A percentile compares a stretch with the other conserved stretches of the same genome.
These are phyloP conservation scores for Prototheca stagnorum DNA, from an alignment of 163 green algal species.

Conservation along the genomic window DNA sequence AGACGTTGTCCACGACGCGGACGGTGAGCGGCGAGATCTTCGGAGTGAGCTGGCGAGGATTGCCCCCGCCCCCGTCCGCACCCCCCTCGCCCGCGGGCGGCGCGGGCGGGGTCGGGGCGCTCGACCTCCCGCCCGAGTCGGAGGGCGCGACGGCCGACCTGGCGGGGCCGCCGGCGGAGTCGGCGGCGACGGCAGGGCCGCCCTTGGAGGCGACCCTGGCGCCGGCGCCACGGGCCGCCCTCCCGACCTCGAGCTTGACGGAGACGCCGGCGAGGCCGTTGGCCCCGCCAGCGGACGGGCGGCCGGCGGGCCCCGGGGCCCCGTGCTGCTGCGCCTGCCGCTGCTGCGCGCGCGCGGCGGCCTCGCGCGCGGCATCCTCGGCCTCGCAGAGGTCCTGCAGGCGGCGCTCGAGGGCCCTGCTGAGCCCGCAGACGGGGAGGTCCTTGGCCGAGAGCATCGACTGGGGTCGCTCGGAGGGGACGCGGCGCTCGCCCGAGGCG, in stretches of 20 bases:
- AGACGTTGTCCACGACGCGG: constrained; percentile 80
- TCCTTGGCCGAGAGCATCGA: not conserved
- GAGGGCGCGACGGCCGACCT: too few species aligned
- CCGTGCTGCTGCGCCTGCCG: too few species aligned
- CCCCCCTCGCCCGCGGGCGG: constrained; percentile 6
- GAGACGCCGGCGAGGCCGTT: too few species aligned
- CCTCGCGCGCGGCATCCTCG: constrained; percentile 30
- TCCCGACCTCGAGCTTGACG: too few species aligned
- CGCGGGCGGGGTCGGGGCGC: constrained; percentile 7
- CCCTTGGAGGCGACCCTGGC: too few species aligned
- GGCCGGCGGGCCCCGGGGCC: too few species aligned
- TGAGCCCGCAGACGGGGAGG: constrained; percentile 55
- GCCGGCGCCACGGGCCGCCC: too few species aligned
- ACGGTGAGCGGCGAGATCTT: constrained; percentile 56
- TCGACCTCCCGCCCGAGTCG: constrained; percentile 12
- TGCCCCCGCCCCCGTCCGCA: too few species aligned
- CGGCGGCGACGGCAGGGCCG: constrained; percentile 4
- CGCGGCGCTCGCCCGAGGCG: constrained; percentile 39
- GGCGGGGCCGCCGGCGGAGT: not conserved
- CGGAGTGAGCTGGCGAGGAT: too few species aligned
- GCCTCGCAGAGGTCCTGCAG: constrained; percentile 62
- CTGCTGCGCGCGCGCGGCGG: constrained; percentile 10
- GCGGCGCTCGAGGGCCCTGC: constrained; percentile 65
- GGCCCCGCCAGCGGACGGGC: too few species aligned
- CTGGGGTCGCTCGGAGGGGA: constrained; percentile 41